phyloP scores from a whole-genome alignment of 2,329 filamentous ascomycete genomes.

The Didymella glomerata region DNA sequence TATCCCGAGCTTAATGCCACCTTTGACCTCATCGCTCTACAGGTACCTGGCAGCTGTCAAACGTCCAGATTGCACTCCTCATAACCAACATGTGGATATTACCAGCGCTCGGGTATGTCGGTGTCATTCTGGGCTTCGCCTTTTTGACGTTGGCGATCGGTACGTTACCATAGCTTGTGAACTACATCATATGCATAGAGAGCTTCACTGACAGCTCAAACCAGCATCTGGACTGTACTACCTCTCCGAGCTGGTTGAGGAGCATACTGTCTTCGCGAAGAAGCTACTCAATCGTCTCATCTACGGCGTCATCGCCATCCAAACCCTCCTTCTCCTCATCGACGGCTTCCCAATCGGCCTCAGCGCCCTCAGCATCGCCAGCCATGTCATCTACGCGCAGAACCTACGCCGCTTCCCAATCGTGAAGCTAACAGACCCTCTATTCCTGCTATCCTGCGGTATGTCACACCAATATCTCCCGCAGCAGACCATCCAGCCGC shows the following conservation, averaged over 20 bases:
- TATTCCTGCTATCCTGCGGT: conserved; percentile 87
- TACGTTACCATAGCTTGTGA: conserved; percentile 48
- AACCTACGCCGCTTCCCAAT: conserved; percentile 81
- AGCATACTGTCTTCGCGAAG: conserved; percentile 93
- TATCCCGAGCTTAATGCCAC: conserved; percentile 32
- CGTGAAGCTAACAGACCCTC: conserved; percentile 85
- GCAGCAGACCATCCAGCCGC: background rate
- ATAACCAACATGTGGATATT: conserved; percentile 85
- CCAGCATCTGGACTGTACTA: conserved; percentile 97
- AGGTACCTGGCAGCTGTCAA: conserved; percentile 17
- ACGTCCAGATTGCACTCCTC: conserved; percentile 8
- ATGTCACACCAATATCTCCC: conserved; percentile 44
- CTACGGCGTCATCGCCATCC: conserved; percentile 78
- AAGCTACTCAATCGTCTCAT: conserved; percentile 86
- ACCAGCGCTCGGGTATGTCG: conserved; percentile 87
- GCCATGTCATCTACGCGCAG: conserved; percentile 85
- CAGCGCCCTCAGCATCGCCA: conserved; percentile 77
- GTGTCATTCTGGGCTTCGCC: conserved; percentile 85
- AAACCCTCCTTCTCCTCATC: conserved; percentile 76
- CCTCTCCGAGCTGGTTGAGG: conserved; percentile 95
- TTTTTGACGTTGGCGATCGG: conserved; percentile 95
- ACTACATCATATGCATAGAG: background rate
- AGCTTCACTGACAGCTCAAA: conserved; percentile 3
- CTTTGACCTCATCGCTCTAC: conserved; percentile 39
- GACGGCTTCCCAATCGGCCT: conserved; percentile 85